Conservation (phyloP, 371 early-diverging fungal genomes). For the Blakeslea trispora region DNA sequence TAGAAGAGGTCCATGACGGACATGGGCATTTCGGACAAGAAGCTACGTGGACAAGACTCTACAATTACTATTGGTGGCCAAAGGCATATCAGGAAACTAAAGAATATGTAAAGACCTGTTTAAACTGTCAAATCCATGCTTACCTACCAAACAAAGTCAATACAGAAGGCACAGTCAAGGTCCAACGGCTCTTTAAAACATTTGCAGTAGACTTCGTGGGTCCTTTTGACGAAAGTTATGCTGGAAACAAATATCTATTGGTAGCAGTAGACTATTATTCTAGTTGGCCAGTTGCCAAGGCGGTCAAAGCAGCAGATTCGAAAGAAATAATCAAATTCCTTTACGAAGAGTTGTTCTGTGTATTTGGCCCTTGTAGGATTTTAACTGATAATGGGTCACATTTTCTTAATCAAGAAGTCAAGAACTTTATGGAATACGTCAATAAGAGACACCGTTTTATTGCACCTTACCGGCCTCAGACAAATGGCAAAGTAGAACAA, state of each 20-base stretch:
- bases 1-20: no score
- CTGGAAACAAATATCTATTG: constrained; percentile 41
- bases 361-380: neutral
- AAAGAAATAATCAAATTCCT: constrained; percentile 35
- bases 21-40: constrained; percentile 17
- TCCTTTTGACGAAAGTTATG: constrained; percentile 11
- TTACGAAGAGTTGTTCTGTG: constrained; percentile 31
- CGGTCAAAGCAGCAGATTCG: constrained; percentile 27
- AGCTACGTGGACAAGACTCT: constrained; percentile 6
- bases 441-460: no score
- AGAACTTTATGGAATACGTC: no score
- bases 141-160: neutral
- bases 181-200: constrained; percentile 24
- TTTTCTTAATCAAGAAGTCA: no score
- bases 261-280: constrained; percentile 48
- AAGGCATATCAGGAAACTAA: neutral
- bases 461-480: no score
- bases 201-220: constrained; percentile 47
- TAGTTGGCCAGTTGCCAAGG: constrained; percentile 41
- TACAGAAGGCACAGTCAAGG: neutral
- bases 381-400: no score
- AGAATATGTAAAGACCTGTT: neutral
- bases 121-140: neutral
- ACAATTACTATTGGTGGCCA: constrained; percentile 11
- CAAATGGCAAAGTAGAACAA: no score